These are phyloP conservation scores for Aegilops longissima DNA, from an alignment of 176 grass and related monocot species.

Conservation along the genomic window DNA sequence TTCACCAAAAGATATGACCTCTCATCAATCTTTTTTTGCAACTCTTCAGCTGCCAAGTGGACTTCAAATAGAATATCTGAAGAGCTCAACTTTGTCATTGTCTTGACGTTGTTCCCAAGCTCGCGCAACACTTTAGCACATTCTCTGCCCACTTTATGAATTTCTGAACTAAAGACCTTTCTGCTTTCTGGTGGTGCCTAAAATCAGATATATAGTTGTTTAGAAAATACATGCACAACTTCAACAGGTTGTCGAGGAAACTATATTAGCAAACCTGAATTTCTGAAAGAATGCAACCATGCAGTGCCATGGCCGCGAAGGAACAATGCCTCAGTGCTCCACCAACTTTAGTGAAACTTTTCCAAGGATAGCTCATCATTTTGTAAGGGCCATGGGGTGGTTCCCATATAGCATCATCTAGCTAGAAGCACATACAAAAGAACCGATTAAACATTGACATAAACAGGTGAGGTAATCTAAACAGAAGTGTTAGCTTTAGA, in stretches of 20 bases:
- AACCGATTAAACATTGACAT: conserved; percentile 12
- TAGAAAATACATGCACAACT: not conserved
- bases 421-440: conserved; percentile 40
- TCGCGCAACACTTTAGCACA: conserved; percentile 71
- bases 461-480: not conserved
- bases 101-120: conserved; percentile 71
- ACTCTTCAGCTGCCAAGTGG: conserved; percentile 66
- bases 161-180: conserved; percentile 68
- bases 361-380: conserved; percentile 81
- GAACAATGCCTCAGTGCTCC: conserved; percentile 89
- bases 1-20: conserved; percentile 92
- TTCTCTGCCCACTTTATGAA: conserved; percentile 73
- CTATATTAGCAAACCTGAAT: conserved; percentile 63
- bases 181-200: conserved; percentile 87
- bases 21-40: conserved; percentile 85
- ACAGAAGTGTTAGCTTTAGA: conserved; percentile 18
- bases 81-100: conserved; percentile 72
- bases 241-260: not conserved
- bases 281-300: conserved; percentile 96
- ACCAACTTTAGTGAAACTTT: conserved; percentile 70
- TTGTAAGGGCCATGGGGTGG: conserved; percentile 93
- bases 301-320: conserved; percentile 88
- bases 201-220: not conserved
- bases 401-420: conserved; percentile 88
- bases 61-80: conserved; percentile 60